Evolutionary conservation across 2,329 filamentous ascomycete species (phyloP).

Genomic region (Arachnomyces sp.): DNA sequence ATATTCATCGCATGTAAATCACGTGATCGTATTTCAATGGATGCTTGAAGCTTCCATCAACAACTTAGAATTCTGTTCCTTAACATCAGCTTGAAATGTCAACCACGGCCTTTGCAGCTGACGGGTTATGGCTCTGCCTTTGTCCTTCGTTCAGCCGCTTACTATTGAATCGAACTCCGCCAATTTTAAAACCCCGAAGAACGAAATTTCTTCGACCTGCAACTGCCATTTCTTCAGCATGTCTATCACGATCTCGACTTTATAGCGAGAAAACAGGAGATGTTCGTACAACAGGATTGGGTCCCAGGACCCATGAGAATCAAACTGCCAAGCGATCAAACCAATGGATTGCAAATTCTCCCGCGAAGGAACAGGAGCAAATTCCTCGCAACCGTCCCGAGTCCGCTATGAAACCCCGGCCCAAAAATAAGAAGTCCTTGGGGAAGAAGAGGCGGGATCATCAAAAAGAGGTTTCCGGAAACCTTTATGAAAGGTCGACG

Average conservation of each 20-base stretch:
- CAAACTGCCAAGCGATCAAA: not conserved
- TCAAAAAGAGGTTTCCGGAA: slow-evolving; percentile 13
- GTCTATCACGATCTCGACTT: slow-evolving; percentile 3
- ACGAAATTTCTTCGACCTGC: slow-evolving; percentile 8
- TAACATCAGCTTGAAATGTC: slow-evolving; percentile 25
- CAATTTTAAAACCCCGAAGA: slow-evolving; percentile 6
- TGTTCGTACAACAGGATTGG: no score
- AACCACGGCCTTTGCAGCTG: slow-evolving; percentile 23
- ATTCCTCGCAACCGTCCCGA: not conserved
- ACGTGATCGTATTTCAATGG: no score
- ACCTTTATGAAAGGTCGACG: slow-evolving; percentile 14
- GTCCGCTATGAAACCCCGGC: not conserved
- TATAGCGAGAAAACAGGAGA: no score
- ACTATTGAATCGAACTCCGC: slow-evolving; percentile 11
- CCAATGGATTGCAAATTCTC: not conserved
- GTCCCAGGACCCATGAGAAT: not conserved
- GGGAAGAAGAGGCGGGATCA: slow-evolving; percentile 2
- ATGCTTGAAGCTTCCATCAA: no score
- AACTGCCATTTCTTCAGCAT: slow-evolving; percentile 1
- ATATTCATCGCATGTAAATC: no score
- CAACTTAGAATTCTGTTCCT: not conserved
- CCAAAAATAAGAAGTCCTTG: slow-evolving; percentile 2
- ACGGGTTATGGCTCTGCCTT: slow-evolving; percentile 36
- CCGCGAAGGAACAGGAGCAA: slow-evolving; percentile 3
- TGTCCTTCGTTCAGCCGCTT: slow-evolving; percentile 28